phyloP scores from a whole-genome alignment of 148 eudicot genomes.

The Chenopodium berlandieri region DNA sequence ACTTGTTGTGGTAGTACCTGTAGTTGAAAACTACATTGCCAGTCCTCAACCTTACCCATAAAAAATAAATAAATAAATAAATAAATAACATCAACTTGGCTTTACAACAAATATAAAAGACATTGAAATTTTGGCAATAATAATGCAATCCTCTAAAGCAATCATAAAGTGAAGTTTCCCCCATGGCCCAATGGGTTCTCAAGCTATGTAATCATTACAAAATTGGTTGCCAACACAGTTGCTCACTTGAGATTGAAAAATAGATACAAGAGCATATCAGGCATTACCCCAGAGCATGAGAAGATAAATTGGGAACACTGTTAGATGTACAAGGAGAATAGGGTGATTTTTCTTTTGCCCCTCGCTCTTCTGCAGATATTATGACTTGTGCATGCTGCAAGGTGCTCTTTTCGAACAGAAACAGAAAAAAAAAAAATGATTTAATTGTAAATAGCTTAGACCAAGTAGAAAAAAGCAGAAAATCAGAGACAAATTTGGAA shows the following conservation, averaged over 20 bases:
- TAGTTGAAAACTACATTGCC: constrained; percentile 96
- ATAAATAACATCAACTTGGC: constrained; percentile 6
- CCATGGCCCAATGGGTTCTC: neutral
- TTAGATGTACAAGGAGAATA: constrained; percentile 59
- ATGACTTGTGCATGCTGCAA: constrained; percentile 61
- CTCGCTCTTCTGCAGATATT: constrained; percentile 70
- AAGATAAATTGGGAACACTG: constrained; percentile 50
- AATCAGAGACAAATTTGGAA: constrained; percentile 1
- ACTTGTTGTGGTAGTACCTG: constrained; percentile 63
- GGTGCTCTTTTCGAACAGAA: constrained; percentile 34
- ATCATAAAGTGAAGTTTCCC: neutral
- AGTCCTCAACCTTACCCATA: constrained; percentile 69
- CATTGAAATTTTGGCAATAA: neutral
- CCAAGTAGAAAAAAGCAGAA: constrained; percentile 7
- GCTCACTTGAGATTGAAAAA: neutral
- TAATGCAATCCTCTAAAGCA: neutral
- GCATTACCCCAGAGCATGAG: constrained; percentile 51
- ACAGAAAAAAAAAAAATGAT: neutral
- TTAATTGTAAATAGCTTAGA: constrained; percentile 2
- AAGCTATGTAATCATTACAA: neutral
- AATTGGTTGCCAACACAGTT: neutral
- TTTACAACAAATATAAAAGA: neutral
- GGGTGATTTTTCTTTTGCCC: constrained; percentile 64
- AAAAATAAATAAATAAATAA: neutral
- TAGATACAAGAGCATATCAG: constrained; percentile 13